Evolutionary conservation across 2,329 filamentous ascomycete species (phyloP).

Genomic region (Cytospora schulzeri): DNA sequence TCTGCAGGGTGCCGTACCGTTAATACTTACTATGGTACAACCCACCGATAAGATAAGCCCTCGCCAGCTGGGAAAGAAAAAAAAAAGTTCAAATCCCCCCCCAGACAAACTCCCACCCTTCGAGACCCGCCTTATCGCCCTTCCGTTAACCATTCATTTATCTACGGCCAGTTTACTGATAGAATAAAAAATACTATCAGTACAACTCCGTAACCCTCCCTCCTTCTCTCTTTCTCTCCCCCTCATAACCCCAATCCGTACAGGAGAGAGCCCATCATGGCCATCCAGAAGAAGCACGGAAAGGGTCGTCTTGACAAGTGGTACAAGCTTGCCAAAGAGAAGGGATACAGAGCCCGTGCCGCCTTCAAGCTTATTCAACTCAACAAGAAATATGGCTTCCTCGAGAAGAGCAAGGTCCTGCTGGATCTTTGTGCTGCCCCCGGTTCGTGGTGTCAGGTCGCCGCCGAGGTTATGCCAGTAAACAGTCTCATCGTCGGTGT

Average conservation of each 20-base stretch:
- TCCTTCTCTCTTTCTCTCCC: background rate
- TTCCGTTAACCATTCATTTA: background rate
- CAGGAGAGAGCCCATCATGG: constrained; percentile 59
- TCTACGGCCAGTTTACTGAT: background rate
- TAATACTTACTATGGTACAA: too few species aligned
- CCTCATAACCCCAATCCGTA: background rate
- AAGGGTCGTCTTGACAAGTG: constrained; percentile 98
- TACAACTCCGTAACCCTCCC: constrained; percentile 3
- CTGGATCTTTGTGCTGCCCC: constrained; percentile 97
- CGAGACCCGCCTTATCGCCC: background rate
- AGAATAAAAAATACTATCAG: background rate
- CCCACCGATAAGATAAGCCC: background rate
- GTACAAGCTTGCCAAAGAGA: constrained; percentile 98
- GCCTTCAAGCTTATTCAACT: constrained; percentile 98
- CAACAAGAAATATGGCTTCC: constrained; percentile 98
- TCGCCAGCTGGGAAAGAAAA: background rate
- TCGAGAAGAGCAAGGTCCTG: constrained; percentile 94
- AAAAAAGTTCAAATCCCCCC: background rate
- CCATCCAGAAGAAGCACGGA: constrained; percentile 97
- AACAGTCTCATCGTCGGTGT: constrained; percentile 91
- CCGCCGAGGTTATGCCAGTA: constrained; percentile 89
- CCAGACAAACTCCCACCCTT: background rate
- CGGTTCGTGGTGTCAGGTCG: constrained; percentile 96
- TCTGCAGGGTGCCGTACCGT: too few species aligned
- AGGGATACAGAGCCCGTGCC: constrained; percentile 92